A percentile compares a stretch with the other conserved stretches of the same genome.
Evolutionary conservation across 306 rosid species (phyloP).

Genomic region (Lotus japonicus): DNA sequence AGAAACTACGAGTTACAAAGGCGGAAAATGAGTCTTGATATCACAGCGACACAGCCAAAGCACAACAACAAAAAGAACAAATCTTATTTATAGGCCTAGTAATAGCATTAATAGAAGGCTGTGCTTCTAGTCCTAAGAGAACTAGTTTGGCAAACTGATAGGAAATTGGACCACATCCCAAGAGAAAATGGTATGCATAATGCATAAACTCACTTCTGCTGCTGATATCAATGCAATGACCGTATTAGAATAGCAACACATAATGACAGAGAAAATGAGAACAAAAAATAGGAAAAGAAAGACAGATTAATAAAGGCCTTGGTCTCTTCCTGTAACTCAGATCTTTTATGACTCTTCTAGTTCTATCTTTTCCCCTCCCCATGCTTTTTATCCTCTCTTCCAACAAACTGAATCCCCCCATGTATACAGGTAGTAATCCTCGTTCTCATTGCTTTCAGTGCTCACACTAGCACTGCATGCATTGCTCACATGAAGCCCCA

Average conservation of each 20-base stretch:
- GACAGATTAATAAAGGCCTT: not conserved
- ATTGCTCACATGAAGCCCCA: not conserved
- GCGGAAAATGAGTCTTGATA: not conserved
- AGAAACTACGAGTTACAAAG: too few relatives aligned
- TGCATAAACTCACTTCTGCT: not conserved
- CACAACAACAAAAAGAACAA: not conserved
- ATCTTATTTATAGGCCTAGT: too few relatives aligned
- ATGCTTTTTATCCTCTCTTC: not conserved
- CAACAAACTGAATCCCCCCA: not conserved
- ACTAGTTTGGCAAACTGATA: too few relatives aligned
- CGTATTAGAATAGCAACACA: not conserved
- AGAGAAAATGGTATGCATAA: not conserved
- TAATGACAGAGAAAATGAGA: not conserved
- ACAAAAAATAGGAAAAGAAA: not conserved
- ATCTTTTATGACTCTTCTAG: not conserved
- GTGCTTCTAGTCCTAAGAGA: too few relatives aligned
- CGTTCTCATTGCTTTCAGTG: not conserved
- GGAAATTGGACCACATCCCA: not conserved
- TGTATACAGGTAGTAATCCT: not conserved
- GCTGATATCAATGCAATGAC: not conserved
- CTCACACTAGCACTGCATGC: too few relatives aligned
- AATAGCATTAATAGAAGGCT: too few relatives aligned
- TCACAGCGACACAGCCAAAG: not conserved
- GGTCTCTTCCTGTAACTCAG: not conserved
- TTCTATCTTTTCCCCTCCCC: not conserved